Conservation (phyloP, 352 stramenopile species). For the Phytophthora pini region DNA sequence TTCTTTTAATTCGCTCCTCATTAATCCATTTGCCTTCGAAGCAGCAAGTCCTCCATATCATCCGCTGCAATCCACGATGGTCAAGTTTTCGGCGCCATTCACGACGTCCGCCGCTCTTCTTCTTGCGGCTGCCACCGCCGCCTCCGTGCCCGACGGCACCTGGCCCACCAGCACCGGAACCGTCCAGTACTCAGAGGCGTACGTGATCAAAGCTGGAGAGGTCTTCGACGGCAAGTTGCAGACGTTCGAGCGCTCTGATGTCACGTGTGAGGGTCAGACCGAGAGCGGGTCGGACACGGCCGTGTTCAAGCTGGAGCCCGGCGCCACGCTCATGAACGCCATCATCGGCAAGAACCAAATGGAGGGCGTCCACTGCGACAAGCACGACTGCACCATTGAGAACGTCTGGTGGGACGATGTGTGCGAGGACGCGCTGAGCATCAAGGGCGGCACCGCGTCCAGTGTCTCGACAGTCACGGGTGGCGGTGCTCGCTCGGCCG, state of each 20-base stretch:
- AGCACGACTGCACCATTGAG: no score
- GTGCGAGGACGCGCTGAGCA: no score
- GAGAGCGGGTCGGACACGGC: conserved; percentile 20
- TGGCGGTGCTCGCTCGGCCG: conserved; percentile 2
- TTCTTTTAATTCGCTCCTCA: not conserved
- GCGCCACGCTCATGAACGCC: conserved; percentile 17
- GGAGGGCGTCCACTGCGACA: conserved; percentile 12
- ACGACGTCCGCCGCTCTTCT: conserved; percentile 9
- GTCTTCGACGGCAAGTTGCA: conserved; percentile 40
- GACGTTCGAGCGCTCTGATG: conserved; percentile 58
- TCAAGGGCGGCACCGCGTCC: not conserved
- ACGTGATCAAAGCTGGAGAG: conserved; percentile 40
- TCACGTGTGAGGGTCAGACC: conserved; percentile 41
- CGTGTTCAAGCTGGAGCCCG: conserved; percentile 41
- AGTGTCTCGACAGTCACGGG: conserved; percentile 29
- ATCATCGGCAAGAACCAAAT: conserved; percentile 27
- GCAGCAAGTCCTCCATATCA: not conserved
- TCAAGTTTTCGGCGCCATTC: conserved; percentile 13
- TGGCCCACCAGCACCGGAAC: conserved; percentile 22
- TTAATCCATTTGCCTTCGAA: not conserved
- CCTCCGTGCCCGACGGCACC: conserved; percentile 19
- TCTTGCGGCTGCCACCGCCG: conserved; percentile 4
- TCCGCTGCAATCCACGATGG: conserved; percentile 13
- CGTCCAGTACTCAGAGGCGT: conserved; percentile 27
- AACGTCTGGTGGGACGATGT: no score